Base-by-base conservation (phyloP, 306 rosid genomes). In the Pyrus bretschneideri region DNA sequence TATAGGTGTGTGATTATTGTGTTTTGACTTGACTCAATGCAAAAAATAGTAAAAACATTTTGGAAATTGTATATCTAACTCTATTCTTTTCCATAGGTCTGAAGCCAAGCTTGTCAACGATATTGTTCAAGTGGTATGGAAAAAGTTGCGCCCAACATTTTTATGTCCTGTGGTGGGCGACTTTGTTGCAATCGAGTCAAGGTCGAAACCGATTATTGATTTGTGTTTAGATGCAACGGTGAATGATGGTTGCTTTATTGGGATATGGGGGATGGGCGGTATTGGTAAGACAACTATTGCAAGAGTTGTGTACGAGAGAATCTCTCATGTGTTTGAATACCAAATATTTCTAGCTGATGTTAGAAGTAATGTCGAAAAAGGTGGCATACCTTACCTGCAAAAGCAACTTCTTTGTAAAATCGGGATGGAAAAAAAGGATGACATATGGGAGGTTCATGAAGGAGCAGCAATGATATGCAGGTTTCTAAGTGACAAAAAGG, bases 201-300 rank as follows among this genome's bases (percentile, higher is more conserved):
- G 31, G 19, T 25, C 25, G 64, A 12, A 59, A 25, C 64, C 64
- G 4, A 11, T 59, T 30, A 49, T 55, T 59, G 0, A 5, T 25
- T 22, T 4, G 33, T 25, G 4, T 57, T 57, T 23, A 60, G 33
- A 25, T 60, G 65, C 33, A 12, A 12, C 17, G 33, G 1, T 57
- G 38, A 67, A 73, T 59, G 68, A 73, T 14, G 76, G 29, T 25
- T 63, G 57, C 23, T 58, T 73, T 25, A 46, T 73, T 58, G 76
- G 68, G 3, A 59, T 73, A 38, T 59, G 76, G 76, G 76, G 76
- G n/a, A 73, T 73, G 76, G 68, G 76, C 8, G 68, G 76, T 22
- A 59, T 73, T 38, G 76, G 76, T 4, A 73, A 73, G 49, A 38
- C 38, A 38, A 72, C 68, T 23, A 58, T 57, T 5, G 76, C 68